phyloP scores from a whole-genome alignment of 1,284 basidiomycete genomes.

The Cronartium quercuum region DNA sequence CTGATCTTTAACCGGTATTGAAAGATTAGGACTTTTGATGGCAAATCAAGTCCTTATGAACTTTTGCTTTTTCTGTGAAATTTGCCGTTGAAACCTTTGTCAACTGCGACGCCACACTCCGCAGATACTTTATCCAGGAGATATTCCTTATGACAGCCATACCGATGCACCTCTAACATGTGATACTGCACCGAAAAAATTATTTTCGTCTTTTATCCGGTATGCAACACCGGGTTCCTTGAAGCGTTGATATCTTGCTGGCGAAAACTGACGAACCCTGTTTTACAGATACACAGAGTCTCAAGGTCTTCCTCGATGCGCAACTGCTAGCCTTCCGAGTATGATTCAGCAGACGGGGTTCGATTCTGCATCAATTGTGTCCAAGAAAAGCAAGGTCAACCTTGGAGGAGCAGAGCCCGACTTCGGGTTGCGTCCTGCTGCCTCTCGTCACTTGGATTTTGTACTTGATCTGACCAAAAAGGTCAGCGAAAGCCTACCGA shows the following conservation, averaged over 20 bases:
- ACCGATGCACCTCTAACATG: constrained; percentile 6
- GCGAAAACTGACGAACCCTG: not conserved
- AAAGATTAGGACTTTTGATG: too few species aligned
- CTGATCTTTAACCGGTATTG: too few species aligned
- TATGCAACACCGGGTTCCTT: not conserved
- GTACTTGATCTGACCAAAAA: constrained; percentile 13
- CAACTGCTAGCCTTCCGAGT: not conserved
- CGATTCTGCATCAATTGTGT: constrained; percentile 2
- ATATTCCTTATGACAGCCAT: constrained; percentile 4
- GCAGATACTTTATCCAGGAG: constrained; percentile 27
- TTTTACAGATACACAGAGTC: constrained; percentile 17
- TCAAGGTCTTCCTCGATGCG: constrained; percentile 24
- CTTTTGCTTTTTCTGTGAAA: too few species aligned
- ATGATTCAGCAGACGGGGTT: constrained; percentile 12
- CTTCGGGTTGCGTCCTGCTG: constrained; percentile 5
- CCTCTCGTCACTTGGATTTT: constrained; percentile 25
- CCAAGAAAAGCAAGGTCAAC: constrained; percentile 2
- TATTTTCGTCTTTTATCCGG: constrained; percentile 30
- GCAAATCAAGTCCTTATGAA: too few species aligned
- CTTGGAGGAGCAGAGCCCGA: constrained; percentile 27
- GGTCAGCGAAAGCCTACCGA: not conserved
- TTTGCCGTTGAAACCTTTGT: not conserved
- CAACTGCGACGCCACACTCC: not conserved
- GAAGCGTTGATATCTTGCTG: not conserved
- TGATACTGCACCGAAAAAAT: constrained; percentile 10